Evolutionary conservation across 305 asterid species (phyloP).

Genomic region (Fraxinus baroniana): DNA sequence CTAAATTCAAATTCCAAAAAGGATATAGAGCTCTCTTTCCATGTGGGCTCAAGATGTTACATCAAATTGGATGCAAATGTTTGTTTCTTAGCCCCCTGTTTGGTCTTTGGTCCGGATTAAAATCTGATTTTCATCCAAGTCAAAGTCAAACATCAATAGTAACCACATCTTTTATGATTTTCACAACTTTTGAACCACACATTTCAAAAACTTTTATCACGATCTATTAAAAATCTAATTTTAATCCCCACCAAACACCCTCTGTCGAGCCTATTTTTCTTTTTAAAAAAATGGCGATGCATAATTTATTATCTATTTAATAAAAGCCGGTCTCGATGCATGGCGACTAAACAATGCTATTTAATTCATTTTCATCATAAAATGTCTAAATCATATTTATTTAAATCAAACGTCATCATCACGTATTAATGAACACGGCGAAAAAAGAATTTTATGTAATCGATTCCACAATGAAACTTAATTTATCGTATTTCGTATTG

Average conservation of each 20-base stretch:
- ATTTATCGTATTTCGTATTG: neutral
- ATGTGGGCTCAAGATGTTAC: slow-evolving; percentile 32
- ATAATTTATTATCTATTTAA: neutral
- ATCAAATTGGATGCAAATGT: slow-evolving; percentile 28
- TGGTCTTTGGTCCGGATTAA: too few species aligned
- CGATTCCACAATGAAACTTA: neutral
- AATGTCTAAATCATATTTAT: slow-evolving; percentile 32
- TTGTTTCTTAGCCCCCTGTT: slow-evolving; percentile 14
- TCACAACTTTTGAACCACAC: too few species aligned
- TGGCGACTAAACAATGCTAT: slow-evolving; percentile 28
- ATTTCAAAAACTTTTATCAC: too few species aligned
- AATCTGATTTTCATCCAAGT: too few species aligned
- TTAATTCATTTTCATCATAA: neutral
- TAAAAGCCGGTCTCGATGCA: slow-evolving; percentile 21
- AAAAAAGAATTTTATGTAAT: neutral
- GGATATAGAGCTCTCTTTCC: slow-evolving; percentile 22
- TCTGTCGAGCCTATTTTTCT: slow-evolving; percentile 29
- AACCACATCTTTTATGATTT: too few species aligned
- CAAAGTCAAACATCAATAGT: too few species aligned
- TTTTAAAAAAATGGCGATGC: neutral
- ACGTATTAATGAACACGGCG: neutral
- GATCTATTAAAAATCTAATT: too few species aligned
- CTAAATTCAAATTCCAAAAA: neutral
- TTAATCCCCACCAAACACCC: too few species aligned
- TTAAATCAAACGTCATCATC: slow-evolving; percentile 17